Conservation (phyloP, 2,329 filamentous ascomycete species). For the Neofusicoccum cordaticola region DNA sequence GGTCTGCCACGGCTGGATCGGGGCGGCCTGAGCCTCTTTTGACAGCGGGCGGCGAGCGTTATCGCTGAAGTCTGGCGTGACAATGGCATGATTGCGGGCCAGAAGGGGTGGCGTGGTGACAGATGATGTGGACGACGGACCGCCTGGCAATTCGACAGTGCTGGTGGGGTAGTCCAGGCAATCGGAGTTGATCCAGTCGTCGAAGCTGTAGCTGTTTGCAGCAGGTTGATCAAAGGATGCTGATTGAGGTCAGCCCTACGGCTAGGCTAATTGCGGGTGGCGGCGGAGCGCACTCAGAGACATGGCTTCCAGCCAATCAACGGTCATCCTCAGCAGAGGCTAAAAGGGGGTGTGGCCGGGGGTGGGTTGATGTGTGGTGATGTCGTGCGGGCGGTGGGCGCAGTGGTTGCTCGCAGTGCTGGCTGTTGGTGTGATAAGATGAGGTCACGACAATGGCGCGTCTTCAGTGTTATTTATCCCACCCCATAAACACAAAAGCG, state of each 20-base stretch:
- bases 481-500: background rate
- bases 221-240: constrained; percentile 16
- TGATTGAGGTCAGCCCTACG: constrained; percentile 14
- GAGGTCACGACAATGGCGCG: constrained; percentile 16
- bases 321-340: constrained; percentile 8
- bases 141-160: constrained; percentile 24
- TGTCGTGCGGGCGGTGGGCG: constrained; percentile 2
- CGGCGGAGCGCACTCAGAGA: constrained; percentile 15
- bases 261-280: constrained; percentile 5
- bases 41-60: constrained; percentile 6
- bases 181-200: constrained; percentile 30
- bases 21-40: constrained; percentile 17
- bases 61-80: constrained; percentile 11
- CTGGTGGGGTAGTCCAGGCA: constrained; percentile 28
- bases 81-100: constrained; percentile 16
- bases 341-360: background rate
- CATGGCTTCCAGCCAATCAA: constrained; percentile 17
- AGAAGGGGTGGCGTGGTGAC: constrained; percentile 20
- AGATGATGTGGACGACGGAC: constrained; percentile 8
- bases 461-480: constrained; percentile 16
- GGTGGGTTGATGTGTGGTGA: constrained; percentile 11
- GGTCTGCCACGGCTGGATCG: constrained; percentile 12
- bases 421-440: constrained; percentile 12
- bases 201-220: constrained; percentile 20
- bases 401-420: background rate